Evolutionary conservation across 2,329 filamentous ascomycete genomes (phyloP), one percentile per base, ranked within the genome.

Genomic region (Dendrostoma leiphaemia): DNA sequence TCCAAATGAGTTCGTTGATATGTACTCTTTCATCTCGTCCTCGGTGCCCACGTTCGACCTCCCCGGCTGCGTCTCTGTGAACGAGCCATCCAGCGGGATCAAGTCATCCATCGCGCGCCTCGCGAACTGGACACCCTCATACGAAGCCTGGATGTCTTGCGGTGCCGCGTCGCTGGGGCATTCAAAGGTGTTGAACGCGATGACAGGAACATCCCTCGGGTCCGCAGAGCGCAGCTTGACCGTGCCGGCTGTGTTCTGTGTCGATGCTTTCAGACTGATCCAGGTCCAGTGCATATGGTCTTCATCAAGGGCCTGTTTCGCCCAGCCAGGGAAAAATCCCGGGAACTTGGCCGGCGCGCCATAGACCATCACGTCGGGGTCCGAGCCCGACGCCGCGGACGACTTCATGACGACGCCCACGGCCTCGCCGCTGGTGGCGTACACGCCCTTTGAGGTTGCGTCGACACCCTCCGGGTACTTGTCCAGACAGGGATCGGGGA

Each of bases 161-260:
- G 68, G 68, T 3, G 73, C 70, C 6, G 80, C 78, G 21, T 76
- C 72, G 19, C 65, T 70, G 19, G 80, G 79, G 0, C 73, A 71
- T 44, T 77, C 74, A 69, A 82, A 85, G 67, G 78, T 86, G 66
- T 83, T 81, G 71, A 85, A 88, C 47, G 73, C 72, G 60, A 90
- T 86, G 6, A 79, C 66, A 0, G 88, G 87, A 3, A 76, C 71
- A 51, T 89, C 85, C 1, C 81, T 79, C 0, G 87, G 86, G 63
- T 90, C 79, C 0, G 78, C 69, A 0, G 82, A 85, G 15, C 73
- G 73, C 5, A 91, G 78, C 3, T 68, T 77, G 4, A 91, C 85
- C 1, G 76, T 79, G 8, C 88, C 88, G 6, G 78, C 80, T 1
- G 64, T 71, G 57, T 89, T 88, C 49, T 81, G 79, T 0, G 85